These are phyloP conservation scores for Fimicolochytrium jonesii DNA, from an alignment of 192 early-diverging fungal species.

Conservation along the genomic window DNA sequence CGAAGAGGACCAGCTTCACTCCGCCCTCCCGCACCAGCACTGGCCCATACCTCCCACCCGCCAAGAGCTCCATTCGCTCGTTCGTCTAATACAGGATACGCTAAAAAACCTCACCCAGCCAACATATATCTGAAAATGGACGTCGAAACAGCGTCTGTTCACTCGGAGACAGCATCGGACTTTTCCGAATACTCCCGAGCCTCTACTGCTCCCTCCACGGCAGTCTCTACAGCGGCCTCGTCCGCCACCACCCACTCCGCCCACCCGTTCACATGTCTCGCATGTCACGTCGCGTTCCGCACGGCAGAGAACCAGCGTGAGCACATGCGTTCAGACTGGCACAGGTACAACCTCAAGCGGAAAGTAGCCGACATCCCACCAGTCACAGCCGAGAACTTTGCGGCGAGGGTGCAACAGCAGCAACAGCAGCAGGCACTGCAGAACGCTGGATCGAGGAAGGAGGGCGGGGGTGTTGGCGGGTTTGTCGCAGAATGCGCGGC, in stretches of 20 bases:
- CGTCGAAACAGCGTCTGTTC: too few species aligned
- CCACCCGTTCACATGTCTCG: slow-evolving; percentile 41
- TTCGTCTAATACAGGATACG: too few species aligned
- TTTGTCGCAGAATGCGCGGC: slow-evolving; percentile 40
- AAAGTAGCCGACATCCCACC: slow-evolving; percentile 90
- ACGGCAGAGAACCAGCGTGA: slow-evolving; percentile 83
- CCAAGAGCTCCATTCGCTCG: too few species aligned
- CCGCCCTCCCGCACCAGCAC: too few species aligned
- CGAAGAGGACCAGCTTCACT: too few species aligned
- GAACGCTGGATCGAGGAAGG: not conserved
- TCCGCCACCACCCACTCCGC: slow-evolving; percentile 4
- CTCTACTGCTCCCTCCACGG: slow-evolving; percentile 8
- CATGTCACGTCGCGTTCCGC: slow-evolving; percentile 90
- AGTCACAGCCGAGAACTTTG: slow-evolving; percentile 77
- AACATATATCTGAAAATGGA: too few species aligned
- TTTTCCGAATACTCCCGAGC: slow-evolving; percentile 34
- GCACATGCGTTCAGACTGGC: slow-evolving; percentile 97
- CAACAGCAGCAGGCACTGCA: slow-evolving; percentile 1
- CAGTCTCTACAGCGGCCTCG: not conserved
- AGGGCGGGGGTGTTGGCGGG: not conserved
- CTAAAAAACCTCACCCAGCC: too few species aligned
- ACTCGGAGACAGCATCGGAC: slow-evolving; percentile 44
- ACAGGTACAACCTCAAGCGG: slow-evolving; percentile 97
- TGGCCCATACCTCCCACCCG: too few species aligned
- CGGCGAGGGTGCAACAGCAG: slow-evolving; percentile 61